Conservation (phyloP, 192 early-diverging fungal genomes). For the Coemansia sp. region DNA sequence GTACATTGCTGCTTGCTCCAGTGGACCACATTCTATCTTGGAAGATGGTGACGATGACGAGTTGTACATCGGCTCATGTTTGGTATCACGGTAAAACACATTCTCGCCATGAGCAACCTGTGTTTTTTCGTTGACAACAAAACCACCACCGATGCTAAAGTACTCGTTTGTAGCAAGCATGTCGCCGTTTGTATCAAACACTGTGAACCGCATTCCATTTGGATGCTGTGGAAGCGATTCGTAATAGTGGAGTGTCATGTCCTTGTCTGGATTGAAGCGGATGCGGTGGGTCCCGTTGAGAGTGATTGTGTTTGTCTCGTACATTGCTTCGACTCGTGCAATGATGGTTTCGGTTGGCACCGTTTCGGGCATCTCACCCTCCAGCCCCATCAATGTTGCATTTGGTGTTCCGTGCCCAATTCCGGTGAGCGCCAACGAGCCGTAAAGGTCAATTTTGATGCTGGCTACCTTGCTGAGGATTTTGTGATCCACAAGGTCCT, state of each 20-base stretch:
- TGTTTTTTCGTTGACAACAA: conserved; percentile 91
- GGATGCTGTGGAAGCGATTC: conserved; percentile 90
- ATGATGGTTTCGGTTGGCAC: conserved; percentile 83
- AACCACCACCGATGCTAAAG: conserved; percentile 95
- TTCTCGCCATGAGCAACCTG: conserved; percentile 75
- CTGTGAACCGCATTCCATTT: conserved; percentile 94
- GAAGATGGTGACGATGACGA: conserved; percentile 3
- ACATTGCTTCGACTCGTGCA: conserved; percentile 73
- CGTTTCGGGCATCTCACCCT: conserved; percentile 84
- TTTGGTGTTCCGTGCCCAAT: conserved; percentile 95
- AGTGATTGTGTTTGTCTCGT: conserved; percentile 67
- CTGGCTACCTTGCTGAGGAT: conserved; percentile 64
- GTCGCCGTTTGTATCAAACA: conserved; percentile 76
- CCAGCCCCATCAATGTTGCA: conserved; percentile 86
- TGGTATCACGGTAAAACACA: conserved; percentile 59
- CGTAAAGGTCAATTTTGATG: conserved; percentile 86
- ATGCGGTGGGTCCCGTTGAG: conserved; percentile 77
- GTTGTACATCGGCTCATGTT: conserved; percentile 17
- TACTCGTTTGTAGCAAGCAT: conserved; percentile 93
- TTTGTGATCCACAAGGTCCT: conserved; percentile 72
- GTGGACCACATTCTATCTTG: not conserved
- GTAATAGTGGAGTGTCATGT: conserved; percentile 86
- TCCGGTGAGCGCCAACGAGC: conserved; percentile 90
- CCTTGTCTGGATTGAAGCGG: conserved; percentile 78
- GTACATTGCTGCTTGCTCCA: conserved; percentile 50